phyloP scores from a whole-genome alignment of 139 green algal genomes.

The Closterium sp. region DNA sequence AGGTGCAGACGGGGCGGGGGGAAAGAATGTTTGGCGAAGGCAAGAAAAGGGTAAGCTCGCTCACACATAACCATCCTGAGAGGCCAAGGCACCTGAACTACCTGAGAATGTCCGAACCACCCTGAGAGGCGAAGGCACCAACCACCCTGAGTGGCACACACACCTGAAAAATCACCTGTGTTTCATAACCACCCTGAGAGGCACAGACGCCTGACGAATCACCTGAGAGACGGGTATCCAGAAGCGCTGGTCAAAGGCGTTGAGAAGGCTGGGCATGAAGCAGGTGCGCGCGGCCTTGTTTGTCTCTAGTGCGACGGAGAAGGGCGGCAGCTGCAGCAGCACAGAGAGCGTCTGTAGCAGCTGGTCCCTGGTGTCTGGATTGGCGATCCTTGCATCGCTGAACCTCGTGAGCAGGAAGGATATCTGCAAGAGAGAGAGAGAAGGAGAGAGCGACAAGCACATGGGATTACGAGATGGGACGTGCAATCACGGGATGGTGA shows the following conservation, averaged over 20 bases:
- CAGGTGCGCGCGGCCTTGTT: constrained; percentile 50
- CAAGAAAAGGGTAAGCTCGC: too few species aligned
- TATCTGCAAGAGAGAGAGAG: constrained; percentile 19
- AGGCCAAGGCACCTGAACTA: too few species aligned
- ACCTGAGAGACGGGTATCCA: constrained; percentile 71
- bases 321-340: constrained; percentile 62
- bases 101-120: too few species aligned
- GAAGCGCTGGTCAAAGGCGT: constrained; percentile 68
- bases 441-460: not conserved
- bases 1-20: too few species aligned
- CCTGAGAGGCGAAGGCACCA: too few species aligned
- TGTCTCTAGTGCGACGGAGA: constrained; percentile 61
- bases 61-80: too few species aligned
- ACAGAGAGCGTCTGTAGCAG: constrained; percentile 64
- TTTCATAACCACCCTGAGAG: too few species aligned
- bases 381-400: constrained; percentile 60
- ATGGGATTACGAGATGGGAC: not conserved
- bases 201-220: too few species aligned
- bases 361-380: constrained; percentile 65
- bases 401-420: constrained; percentile 59
- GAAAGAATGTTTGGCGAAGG: too few species aligned
- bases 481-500: not conserved
- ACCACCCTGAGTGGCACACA: too few species aligned
- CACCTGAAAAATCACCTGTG: not conserved
- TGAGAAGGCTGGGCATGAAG: constrained; percentile 65